phyloP scores from a whole-genome alignment of 2,329 filamentous ascomycete genomes.

The Zasmidium angulare region DNA sequence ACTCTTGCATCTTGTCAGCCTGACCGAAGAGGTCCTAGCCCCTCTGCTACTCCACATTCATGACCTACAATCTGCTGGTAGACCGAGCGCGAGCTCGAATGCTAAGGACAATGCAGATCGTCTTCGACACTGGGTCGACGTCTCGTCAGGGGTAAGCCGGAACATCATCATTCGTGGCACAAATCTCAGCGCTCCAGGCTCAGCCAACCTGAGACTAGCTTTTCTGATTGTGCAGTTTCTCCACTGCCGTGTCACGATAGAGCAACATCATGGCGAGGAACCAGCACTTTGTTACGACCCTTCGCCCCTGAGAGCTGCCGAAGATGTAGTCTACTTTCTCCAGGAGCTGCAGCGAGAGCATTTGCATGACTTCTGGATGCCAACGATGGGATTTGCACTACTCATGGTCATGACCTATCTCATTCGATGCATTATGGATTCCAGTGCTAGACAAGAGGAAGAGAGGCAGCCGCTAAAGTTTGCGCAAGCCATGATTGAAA shows the following conservation, averaged over 20 bases:
- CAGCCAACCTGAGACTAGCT: neutral
- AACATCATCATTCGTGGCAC: neutral
- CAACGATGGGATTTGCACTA: neutral
- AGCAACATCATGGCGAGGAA: neutral
- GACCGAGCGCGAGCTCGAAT: neutral
- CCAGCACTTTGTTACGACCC: neutral
- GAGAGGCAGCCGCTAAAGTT: neutral
- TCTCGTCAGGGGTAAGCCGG: neutral
- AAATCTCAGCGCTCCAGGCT: neutral
- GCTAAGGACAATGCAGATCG: neutral
- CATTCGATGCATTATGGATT: neutral
- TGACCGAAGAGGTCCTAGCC: neutral
- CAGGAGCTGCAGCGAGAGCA: neutral
- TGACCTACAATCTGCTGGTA: neutral
- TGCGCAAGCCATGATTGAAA: neutral
- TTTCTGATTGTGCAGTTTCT: neutral
- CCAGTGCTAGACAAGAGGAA: neutral
- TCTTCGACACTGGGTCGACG: neutral
- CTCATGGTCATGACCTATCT: neutral
- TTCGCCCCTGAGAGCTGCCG: neutral
- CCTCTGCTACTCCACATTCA: neutral
- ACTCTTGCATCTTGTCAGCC: neutral
- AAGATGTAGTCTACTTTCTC: neutral
- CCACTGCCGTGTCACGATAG: neutral
- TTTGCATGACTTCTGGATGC: neutral